A percentile compares a stretch with the other conserved stretches of the same genome.
These are phyloP conservation scores for Lachnellula hyalina DNA, from an alignment of 2,329 filamentous ascomycete genomes.

Conservation along the genomic window DNA sequence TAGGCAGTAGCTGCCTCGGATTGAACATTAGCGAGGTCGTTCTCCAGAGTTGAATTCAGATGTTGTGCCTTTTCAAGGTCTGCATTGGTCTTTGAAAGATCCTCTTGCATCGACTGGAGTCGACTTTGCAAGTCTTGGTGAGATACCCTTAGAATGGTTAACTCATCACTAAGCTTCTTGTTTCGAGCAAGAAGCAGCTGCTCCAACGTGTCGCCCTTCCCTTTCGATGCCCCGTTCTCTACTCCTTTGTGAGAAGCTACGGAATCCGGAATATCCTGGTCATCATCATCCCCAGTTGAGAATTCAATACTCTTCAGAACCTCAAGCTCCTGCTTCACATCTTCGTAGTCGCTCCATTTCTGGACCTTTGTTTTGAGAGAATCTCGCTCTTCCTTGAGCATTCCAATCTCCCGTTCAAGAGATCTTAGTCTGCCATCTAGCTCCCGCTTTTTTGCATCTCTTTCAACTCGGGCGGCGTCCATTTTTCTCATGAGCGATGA, in stretches of 20 bases:
- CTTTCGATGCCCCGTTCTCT: constrained; percentile 49
- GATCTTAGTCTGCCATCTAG: constrained; percentile 70
- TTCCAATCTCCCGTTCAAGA: constrained; percentile 72
- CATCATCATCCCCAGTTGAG: constrained; percentile 80
- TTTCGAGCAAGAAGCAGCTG: constrained; percentile 88
- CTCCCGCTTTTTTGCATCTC: constrained; percentile 71
- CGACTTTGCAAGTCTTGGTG: constrained; percentile 85
- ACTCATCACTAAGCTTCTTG: constrained; percentile 92
- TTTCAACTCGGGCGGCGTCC: constrained; percentile 77
- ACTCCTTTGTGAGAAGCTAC: constrained; percentile 19
- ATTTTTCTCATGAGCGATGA: constrained; percentile 85
- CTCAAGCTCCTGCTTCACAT: constrained; percentile 91
- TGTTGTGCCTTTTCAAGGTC: constrained; percentile 81
- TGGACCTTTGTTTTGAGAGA: constrained; percentile 73
- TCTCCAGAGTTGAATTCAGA: constrained; percentile 84
- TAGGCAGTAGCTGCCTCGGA: constrained; percentile 78
- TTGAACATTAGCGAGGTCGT: constrained; percentile 83
- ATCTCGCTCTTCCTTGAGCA: constrained; percentile 76
- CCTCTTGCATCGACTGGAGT: constrained; percentile 74
- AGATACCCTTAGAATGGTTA: constrained; percentile 87
- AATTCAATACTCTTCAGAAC: constrained; percentile 98
- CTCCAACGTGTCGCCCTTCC: constrained; percentile 76
- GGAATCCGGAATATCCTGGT: constrained; percentile 40
- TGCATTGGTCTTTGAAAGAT: constrained; percentile 74
- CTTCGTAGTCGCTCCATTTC: constrained; percentile 91